Percentiles rank a stretch among this genome's conserved stretches.
phyloP scores from a whole-genome alignment of 176 grass and related monocot genomes.

The Triticum monococcum region DNA sequence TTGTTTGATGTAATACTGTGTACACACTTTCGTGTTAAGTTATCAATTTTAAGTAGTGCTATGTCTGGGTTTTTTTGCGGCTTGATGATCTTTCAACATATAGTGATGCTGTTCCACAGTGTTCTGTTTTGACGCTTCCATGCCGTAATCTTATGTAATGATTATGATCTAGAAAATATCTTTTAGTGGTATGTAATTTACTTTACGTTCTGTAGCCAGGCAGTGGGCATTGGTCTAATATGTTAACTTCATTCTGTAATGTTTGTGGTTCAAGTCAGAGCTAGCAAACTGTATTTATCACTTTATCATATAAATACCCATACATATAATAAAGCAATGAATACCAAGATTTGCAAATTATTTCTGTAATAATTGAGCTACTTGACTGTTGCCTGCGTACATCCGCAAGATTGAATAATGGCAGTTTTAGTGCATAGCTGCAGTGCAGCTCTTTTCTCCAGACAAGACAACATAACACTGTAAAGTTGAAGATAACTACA shows the following conservation, averaged over 20 bases:
- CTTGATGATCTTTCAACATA: too few species aligned
- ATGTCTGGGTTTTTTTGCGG: too few species aligned
- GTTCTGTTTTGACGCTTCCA: too few species aligned
- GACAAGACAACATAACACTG: too few species aligned
- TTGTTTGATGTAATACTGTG: too few species aligned
- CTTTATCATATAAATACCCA: background rate
- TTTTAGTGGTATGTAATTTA: background rate
- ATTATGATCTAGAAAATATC: background rate
- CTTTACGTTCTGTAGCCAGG: background rate
- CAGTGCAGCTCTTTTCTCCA: too few species aligned
- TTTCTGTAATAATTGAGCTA: background rate
- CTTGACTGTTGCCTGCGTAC: background rate
- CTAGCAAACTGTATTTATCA: background rate
- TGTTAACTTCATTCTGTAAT: background rate
- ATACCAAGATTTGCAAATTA: background rate
- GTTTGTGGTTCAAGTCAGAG: background rate
- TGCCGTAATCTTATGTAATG: too few species aligned
- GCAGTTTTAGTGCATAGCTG: background rate
- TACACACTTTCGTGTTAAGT: too few species aligned
- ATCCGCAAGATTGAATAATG: background rate
- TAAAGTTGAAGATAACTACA: background rate
- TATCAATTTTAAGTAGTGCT: too few species aligned
- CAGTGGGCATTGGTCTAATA: background rate
- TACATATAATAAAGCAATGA: background rate
- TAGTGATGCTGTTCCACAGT: too few species aligned